Base-by-base conservation (phyloP, 441 rosid species). In the Gossypium gossypioides region DNA sequence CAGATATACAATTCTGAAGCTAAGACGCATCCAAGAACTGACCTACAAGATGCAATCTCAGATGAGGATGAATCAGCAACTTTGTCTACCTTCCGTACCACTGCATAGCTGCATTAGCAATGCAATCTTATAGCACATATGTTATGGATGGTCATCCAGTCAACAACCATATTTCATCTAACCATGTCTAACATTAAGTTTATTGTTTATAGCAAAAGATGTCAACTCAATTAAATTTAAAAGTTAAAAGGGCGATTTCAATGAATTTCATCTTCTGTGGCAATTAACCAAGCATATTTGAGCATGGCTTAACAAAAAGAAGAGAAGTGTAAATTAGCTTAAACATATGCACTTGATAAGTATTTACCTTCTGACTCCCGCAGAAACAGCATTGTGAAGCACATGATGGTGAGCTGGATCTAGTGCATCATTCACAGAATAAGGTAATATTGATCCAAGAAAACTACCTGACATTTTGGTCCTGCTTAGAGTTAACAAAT, bases 371-470 rank as follows among this genome's bases (percentile, higher is more conserved):
- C 86, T 86, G 76, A 85, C 80, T 76, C 93, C 93, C 1, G 87
- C 82, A 4, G 89, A 81, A 78, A 86, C 83, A 59, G 87, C 89
- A 48, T 86, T 84, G 12, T 81, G 97, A 75, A 91, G 90, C 58
- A 93, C 90, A 24, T 84, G 91, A 73, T 91, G 98, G 80, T 87
- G 80, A 12, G 88, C 87, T 57, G 94, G 91, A 82, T 91, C 96
- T 24, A 91, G 74, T 34, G 84, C 92, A 80, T 91, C 96, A 82
- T 85, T 86, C 68, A 93, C 89, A 7, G 91, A 85, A 65, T 88
- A 83, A 0, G 98, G 97, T 74, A 93, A 83, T 52, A 93, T 84
- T 1, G 91, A 87, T 68, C 93, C 97, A 73, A 89, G 92, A 74
- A 88, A 77, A 79, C 92, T 81, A 75, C 79, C 85, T 37, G 96